phyloP scores from a whole-genome alignment of 108 stramenopile genomes.

The Discostella stelligeroides region DNA sequence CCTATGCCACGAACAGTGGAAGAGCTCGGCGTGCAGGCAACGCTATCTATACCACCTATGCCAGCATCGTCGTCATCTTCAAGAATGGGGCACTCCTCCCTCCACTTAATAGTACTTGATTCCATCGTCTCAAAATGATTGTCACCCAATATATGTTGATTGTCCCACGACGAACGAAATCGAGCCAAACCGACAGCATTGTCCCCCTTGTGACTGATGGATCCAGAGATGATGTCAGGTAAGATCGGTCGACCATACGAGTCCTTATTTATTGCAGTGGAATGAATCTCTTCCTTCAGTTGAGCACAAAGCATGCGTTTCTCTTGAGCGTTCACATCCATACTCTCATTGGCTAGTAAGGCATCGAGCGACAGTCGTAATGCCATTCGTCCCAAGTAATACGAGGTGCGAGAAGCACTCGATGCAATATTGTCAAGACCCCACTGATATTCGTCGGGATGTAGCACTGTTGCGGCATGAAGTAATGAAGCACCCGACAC shows the following conservation, averaged over 20 bases:
- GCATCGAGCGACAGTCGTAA: slow-evolving; percentile 60
- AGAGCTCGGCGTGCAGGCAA: background rate
- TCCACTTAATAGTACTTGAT: slow-evolving; percentile 16
- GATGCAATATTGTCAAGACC: slow-evolving; percentile 43
- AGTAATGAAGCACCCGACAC: background rate
- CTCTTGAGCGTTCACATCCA: background rate
- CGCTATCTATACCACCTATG: slow-evolving; percentile 2
- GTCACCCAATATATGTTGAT: background rate
- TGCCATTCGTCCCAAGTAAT: slow-evolving; percentile 81
- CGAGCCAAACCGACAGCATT: slow-evolving; percentile 44
- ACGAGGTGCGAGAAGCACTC: slow-evolving; percentile 42
- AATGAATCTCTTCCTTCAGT: slow-evolving; percentile 23
- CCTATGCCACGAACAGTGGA: slow-evolving; percentile 50
- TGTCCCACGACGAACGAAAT: slow-evolving; percentile 12
- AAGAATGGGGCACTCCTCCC: slow-evolving; percentile 34
- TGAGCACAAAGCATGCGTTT: background rate
- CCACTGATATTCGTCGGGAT: slow-evolving; percentile 68
- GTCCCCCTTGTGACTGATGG: slow-evolving; percentile 77
- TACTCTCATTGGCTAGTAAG: slow-evolving; percentile 11
- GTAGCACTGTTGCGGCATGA: slow-evolving; percentile 24
- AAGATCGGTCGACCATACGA: slow-evolving; percentile 68
- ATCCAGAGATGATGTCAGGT: slow-evolving; percentile 57
- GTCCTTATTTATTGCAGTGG: slow-evolving; percentile 66
- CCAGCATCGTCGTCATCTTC: slow-evolving; percentile 9
- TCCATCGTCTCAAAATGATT: slow-evolving; percentile 54